Evolutionary conservation across 495 filamentous ascomycete species (phyloP), one percentile per base, ranked within the genome.

Genomic region (Amphirosellinia nigrospora): DNA sequence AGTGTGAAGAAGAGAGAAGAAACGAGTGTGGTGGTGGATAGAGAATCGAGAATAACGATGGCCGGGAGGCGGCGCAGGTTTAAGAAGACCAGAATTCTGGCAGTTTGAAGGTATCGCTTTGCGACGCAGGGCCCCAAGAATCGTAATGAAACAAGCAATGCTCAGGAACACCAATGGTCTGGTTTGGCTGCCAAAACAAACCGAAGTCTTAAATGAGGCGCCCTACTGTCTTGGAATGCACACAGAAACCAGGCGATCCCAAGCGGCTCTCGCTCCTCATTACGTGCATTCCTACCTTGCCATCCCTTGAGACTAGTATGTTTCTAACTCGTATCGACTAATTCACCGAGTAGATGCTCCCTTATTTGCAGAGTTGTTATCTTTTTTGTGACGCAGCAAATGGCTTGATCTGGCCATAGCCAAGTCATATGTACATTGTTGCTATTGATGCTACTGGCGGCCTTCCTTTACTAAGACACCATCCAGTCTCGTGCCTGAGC

Each of bases 81-180:
- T 77, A 74, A 77, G 70, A 72, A 71, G 55, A 63, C 64, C 59
- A 64, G 50, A 56, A 62, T 26, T 34, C 56, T 58, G 68, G 62
- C 71, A 50, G 70, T 71, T 75, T 66, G 65, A 56, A 48, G 66
- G 19, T 59, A 65, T 43, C 71, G 69, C 63, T 70, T 46, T 41
- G 43, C 43, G 61, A 50, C 32, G 13, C 28, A 65, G 16, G 38
- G 13, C 3, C 46, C 59, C 9, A 16, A 70, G 70, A 75, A 71
- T 74, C 70, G 74, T 43, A 78, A 75, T 78, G 63, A 75, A 63
- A 77, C 77, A 77, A 68, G 43, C 72, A 77, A 77, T 55, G 55
- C 64, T 53, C 67, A 46, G 64, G 23, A 60, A 52, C 39, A 60
- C 71, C 63, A 70, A 70, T 73, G 67, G 73, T 77, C 64, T 66